Percentiles rank a stretch among this genome's conserved stretches.
Evolutionary conservation across 192 early-diverging fungal species (phyloP).

Genomic region (Borealophlyctis nickersoniae): DNA sequence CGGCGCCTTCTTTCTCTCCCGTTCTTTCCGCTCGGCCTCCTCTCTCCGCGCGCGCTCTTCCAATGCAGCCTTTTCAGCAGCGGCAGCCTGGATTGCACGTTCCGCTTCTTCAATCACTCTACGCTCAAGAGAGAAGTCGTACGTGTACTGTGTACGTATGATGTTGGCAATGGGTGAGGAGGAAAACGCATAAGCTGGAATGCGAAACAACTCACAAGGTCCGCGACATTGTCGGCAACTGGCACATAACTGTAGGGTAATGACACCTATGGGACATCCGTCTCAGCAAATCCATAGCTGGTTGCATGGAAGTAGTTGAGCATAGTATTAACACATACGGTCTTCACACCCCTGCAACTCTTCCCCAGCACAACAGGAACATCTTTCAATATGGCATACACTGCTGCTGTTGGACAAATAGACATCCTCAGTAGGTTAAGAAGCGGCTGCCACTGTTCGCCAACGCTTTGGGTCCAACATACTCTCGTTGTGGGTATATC

Average conservation of each 20-base stretch:
- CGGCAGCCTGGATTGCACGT: constrained; percentile 29
- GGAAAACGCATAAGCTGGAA: not conserved
- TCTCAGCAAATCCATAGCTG: not conserved
- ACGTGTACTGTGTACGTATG: constrained; percentile 17
- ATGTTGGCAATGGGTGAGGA: not conserved
- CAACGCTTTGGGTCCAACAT: too few relatives aligned
- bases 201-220: not conserved
- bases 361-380: not conserved
- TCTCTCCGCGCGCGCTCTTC: constrained; percentile 45
- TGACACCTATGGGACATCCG: not conserved
- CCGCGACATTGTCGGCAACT: not conserved
- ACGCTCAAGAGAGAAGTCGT: constrained; percentile 56
- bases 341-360: not conserved
- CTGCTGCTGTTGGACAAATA: not conserved
- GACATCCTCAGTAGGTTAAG: too few relatives aligned
- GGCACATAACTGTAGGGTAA: not conserved
- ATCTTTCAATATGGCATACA: not conserved
- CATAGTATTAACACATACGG: too few relatives aligned
- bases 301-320: not conserved
- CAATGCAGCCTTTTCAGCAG: constrained; percentile 26
- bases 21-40: constrained; percentile 39
- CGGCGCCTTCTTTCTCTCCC: constrained; percentile 61
- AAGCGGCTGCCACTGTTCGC: too few relatives aligned
- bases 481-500: too few relatives aligned
- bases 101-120: constrained; percentile 44